Conservation (phyloP, 164 flowering plant species). For the Magnolia officinalis region DNA sequence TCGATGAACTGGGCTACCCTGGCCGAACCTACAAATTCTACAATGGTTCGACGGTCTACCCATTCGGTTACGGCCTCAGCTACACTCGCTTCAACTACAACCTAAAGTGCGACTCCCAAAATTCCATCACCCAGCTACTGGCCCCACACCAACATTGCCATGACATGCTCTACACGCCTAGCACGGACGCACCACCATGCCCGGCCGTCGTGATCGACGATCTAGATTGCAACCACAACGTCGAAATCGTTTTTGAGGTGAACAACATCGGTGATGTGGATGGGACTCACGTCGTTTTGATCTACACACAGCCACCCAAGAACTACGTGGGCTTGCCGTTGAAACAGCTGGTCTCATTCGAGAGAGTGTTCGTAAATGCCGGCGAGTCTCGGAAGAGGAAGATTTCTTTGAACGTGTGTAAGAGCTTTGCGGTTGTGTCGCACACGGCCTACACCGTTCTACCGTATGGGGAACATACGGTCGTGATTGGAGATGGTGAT, state of each 20-base stretch:
- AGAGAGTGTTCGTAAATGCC: constrained; percentile 14
- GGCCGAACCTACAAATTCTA: constrained; percentile 47
- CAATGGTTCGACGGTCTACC: constrained; percentile 31
- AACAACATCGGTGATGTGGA: constrained; percentile 8
- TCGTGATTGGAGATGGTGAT: constrained; percentile 15
- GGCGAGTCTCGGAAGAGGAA: constrained; percentile 1
- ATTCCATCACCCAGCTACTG: neutral
- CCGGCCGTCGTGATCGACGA: constrained; percentile 19
- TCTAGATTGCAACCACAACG: constrained; percentile 4
- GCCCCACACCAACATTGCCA: constrained; percentile 13
- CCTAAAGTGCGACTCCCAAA: constrained; percentile 9
- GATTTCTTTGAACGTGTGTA: constrained; percentile 14
- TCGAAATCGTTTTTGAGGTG: constrained; percentile 16
- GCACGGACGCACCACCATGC: constrained; percentile 4
- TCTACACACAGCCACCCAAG: constrained; percentile 19
- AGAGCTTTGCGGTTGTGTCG: constrained; percentile 19
- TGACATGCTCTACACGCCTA: neutral
- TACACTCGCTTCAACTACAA: constrained; percentile 27
- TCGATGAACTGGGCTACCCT: constrained; percentile 21
- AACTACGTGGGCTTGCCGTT: neutral
- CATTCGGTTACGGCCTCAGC: constrained; percentile 42
- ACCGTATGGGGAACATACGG: constrained; percentile 20
- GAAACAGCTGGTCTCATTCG: constrained; percentile 19
- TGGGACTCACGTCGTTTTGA: constrained; percentile 11
- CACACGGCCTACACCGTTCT: constrained; percentile 7